A percentile compares a stretch with the other conserved stretches of the same genome.
Evolutionary conservation across 495 filamentous ascomycete genomes (phyloP).

Genomic region (Paragyromitra xinjiangensis): DNA sequence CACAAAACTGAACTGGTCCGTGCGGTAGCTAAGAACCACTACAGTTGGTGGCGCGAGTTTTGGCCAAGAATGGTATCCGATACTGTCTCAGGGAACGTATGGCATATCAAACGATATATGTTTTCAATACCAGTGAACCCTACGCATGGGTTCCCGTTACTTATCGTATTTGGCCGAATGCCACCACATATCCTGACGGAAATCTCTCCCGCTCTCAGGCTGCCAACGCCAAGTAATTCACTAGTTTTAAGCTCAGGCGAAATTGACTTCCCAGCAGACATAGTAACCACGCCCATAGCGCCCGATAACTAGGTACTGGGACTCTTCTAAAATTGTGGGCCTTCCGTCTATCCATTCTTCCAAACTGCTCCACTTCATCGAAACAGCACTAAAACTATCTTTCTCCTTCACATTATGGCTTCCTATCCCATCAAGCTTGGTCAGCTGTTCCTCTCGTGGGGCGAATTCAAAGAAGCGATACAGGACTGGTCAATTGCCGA

Average conservation of each 20-base stretch:
- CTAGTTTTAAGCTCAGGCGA: constrained; percentile 22
- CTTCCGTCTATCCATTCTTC: not conserved
- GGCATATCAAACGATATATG: constrained; percentile 35
- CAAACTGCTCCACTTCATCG: not conserved
- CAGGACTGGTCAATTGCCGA: constrained; percentile 45
- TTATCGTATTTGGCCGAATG: constrained; percentile 6
- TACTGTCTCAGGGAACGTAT: constrained; percentile 13
- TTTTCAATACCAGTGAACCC: constrained; percentile 32
- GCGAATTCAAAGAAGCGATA: constrained; percentile 40
- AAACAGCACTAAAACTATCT: not conserved
- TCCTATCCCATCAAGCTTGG: constrained; percentile 38
- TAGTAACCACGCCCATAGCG: constrained; percentile 37
- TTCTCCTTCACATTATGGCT: constrained; percentile 21
- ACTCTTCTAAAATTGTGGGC: constrained; percentile 21
- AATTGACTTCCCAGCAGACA: constrained; percentile 1
- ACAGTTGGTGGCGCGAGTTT: constrained; percentile 19
- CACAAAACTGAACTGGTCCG: not conserved
- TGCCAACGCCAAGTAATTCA: constrained; percentile 25
- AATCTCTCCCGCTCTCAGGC: constrained; percentile 29
- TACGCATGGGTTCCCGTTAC: not conserved
- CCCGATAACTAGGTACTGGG: constrained; percentile 6
- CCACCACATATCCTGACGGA: not conserved
- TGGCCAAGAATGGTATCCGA: not conserved
- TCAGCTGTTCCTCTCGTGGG: constrained; percentile 41
- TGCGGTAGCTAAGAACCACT: not conserved